Evolutionary conservation across 352 stramenopile species (phyloP).

Genomic region (Pythium grandisporangium): DNA sequence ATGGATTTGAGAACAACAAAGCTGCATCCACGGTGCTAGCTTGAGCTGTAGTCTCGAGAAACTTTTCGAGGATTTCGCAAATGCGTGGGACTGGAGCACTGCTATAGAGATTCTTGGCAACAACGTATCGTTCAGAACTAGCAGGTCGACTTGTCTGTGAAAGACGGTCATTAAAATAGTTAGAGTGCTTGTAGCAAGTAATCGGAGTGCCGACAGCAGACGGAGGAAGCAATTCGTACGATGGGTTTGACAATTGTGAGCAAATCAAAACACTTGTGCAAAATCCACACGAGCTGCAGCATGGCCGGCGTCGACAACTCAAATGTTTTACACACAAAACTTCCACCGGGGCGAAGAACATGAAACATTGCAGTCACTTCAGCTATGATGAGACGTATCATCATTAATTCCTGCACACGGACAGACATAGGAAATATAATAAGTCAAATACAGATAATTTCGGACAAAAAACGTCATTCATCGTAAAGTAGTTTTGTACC

Average conservation of each 20-base stretch:
- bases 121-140: conserved; percentile 72
- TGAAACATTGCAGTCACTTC: conserved; percentile 52
- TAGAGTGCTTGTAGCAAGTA: no score
- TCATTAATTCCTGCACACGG: conserved; percentile 36
- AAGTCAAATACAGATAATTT: neutral
- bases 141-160: conserved; percentile 64
- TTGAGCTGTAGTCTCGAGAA: no score
- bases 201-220: no score
- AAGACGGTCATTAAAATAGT: no score
- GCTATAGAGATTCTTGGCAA: conserved; percentile 19
- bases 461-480: no score
- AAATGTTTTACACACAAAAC: conserved; percentile 80
- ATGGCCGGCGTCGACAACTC: conserved; percentile 51
- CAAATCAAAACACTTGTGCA: conserved; percentile 50
- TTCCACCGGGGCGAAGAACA: conserved; percentile 29
- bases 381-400: conserved; percentile 50
- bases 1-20: neutral
- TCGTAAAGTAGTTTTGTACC: no score
- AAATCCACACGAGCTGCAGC: conserved; percentile 50
- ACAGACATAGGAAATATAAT: neutral
- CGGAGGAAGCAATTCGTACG: conserved; percentile 16
- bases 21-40: neutral
- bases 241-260: conserved; percentile 66
- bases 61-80: no score
- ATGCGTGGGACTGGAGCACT: no score